These are phyloP conservation scores for Trichoderma oligosporum DNA, from an alignment of 2,329 filamentous ascomycete genomes.

Conservation along the genomic window DNA sequence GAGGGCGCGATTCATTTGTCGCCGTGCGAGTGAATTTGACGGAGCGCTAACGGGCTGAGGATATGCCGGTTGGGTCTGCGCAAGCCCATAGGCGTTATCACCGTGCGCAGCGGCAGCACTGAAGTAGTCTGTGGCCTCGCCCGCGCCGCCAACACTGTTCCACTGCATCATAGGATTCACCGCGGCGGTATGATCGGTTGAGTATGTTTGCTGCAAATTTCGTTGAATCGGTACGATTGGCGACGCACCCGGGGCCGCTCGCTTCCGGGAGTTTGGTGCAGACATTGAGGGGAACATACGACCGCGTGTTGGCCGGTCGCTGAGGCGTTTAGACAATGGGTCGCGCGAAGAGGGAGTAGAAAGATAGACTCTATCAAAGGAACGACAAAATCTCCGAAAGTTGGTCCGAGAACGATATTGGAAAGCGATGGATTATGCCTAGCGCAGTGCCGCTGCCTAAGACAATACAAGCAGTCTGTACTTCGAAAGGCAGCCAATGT, in stretches of 20 bases:
- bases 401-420: not conserved
- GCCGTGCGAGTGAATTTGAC: conserved; percentile 51
- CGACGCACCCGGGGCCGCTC: conserved; percentile 67
- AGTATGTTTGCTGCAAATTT: conserved; percentile 47
- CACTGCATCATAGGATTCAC: conserved; percentile 47
- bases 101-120: conserved; percentile 33
- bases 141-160: conserved; percentile 32
- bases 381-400: too few relatives aligned
- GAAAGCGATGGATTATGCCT: not conserved
- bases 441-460: conserved; percentile 13
- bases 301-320: conserved; percentile 1
- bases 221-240: conserved; percentile 56
- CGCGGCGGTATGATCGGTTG: conserved; percentile 41
- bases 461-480: not conserved
- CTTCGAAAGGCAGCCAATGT: not conserved
- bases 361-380: not conserved
- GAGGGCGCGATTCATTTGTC: conserved; percentile 50
- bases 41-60: conserved; percentile 33
- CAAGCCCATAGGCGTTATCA: conserved; percentile 38
- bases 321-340: not conserved
- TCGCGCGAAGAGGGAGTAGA: not conserved
- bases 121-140: conserved; percentile 38
- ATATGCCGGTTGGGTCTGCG: conserved; percentile 36
- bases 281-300: conserved; percentile 39
- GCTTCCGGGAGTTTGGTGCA: conserved; percentile 59